Evolutionary conservation across 1,284 basidiomycete genomes (phyloP), one percentile per base, ranked within the genome.

Genomic region (Trichosporon sp.): DNA sequence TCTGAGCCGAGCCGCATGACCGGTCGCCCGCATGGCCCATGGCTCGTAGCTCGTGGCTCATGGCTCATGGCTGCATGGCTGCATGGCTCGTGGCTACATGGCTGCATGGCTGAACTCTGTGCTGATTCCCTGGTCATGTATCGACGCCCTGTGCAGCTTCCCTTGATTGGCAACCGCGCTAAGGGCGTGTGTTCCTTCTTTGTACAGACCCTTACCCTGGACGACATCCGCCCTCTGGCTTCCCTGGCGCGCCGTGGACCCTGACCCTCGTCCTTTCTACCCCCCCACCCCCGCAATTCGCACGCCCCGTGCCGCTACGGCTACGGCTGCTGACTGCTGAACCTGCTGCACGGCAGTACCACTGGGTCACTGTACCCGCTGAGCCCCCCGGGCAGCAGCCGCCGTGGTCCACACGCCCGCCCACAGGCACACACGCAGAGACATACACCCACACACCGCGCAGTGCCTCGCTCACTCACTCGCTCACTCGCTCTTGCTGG

Each of bases 231-330:
- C 49, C 49, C 23, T n/a, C 46, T 52, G 25, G 23, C 46, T 52
- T 29, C 49, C 25, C 49, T 54, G 25, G 46, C 23, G 46, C 29
- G 23, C 46, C 49, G 16, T 54, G 49, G n/a, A 23, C 27, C 49
- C 16, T 29, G 13, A 6, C 44, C 21, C 44, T 46, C 44, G 9
- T 25, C 46, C 46, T 29, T 29, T 14, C 8, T n/a, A 13, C 36
- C n/a, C n/a, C 49, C 49, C 49, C 49, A 54, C 49, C 49, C 49
- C 49, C 49, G 29, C 49, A 54, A 29, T 29, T n/a, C 49, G 49
- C 49, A 29, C 29, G 25, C 27, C 46, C 23, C 46, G 46, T 16
- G 11, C 46, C 46, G 49, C 49, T 29, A 31, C 49, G 14, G 49
- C 49, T 29, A n/a, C n/a, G n/a, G n/a, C n/a, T n/a, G n/a, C n/a